Evolutionary conservation across 768 basidiomycete species (phyloP).

Genomic region (Terana coerulea): DNA sequence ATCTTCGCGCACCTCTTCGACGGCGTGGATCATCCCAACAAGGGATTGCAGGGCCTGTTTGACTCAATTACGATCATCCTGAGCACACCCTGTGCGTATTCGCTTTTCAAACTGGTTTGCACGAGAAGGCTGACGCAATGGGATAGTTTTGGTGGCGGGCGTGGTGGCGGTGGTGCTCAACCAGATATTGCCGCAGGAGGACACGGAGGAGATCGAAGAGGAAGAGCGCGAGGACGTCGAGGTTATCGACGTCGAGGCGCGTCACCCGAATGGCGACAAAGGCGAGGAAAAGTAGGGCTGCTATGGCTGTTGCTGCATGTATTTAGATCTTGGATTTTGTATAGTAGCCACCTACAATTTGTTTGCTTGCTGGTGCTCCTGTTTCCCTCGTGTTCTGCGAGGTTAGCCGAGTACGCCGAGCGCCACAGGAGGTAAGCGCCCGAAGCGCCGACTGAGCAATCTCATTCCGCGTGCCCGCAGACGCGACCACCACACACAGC

Average conservation of each 20-base stretch:
- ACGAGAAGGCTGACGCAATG: too few species aligned
- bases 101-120: too few species aligned
- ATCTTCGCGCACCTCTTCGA: slow-evolving; percentile 73
- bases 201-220: slow-evolving; percentile 15
- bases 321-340: not conserved
- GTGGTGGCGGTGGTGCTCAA: slow-evolving; percentile 43
- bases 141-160: slow-evolving; percentile 37
- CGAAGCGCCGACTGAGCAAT: too few species aligned
- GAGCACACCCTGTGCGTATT: slow-evolving; percentile 71
- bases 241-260: slow-evolving; percentile 18
- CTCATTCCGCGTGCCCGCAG: too few species aligned
- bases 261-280: slow-evolving; percentile 1
- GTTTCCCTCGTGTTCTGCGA: too few species aligned
- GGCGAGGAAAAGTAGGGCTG: too few species aligned
- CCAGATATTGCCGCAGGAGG: slow-evolving; percentile 39
- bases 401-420: too few species aligned
- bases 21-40: slow-evolving; percentile 46
- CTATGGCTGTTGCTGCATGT: too few species aligned
- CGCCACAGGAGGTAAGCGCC: too few species aligned
- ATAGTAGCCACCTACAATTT: not conserved
- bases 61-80: slow-evolving; percentile 77
- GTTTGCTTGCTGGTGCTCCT: too few species aligned
- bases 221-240: slow-evolving; percentile 15
- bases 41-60: slow-evolving; percentile 64
- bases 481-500: not conserved